Percentiles rank a stretch among this genome's conserved stretches.
Conservation (phyloP, 305 asterid species). For the Solanum hybrid region DNA sequence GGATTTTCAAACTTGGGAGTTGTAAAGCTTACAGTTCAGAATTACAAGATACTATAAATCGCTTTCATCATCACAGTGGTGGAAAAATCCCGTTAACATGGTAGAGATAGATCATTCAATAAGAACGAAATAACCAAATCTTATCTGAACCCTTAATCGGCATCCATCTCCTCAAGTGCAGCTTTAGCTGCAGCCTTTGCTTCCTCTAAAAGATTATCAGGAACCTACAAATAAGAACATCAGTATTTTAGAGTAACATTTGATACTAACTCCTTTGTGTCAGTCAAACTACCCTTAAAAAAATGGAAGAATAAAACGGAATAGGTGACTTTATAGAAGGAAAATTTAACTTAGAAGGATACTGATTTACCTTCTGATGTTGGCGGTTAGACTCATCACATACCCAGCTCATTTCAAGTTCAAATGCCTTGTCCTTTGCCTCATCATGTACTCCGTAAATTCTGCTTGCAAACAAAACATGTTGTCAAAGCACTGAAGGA, state of each 20-base stretch:
- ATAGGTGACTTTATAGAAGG: neutral
- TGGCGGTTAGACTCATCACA: slow-evolving; percentile 90
- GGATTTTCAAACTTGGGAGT: neutral
- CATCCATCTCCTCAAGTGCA: slow-evolving; percentile 98
- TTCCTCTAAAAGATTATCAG: slow-evolving; percentile 67
- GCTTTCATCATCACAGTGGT: neutral
- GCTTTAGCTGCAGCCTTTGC: slow-evolving; percentile 88
- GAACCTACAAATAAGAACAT: slow-evolving; percentile 40
- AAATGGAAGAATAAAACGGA: neutral
- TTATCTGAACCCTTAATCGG: slow-evolving; percentile 35
- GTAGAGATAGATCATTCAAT: neutral
- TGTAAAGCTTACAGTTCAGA: neutral
- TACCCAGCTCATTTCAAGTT: slow-evolving; percentile 94
- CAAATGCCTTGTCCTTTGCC: slow-evolving; percentile 97
- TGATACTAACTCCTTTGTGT: neutral
- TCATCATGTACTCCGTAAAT: slow-evolving; percentile 92
- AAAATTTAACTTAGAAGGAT: neutral
- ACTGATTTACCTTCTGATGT: slow-evolving; percentile 70
- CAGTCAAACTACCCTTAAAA: neutral
- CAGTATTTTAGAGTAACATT: neutral
- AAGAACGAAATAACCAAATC: neutral
- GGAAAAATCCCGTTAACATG: neutral
- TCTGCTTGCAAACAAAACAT: slow-evolving; percentile 29
- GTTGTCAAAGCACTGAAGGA: neutral
- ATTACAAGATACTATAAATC: neutral